Percentiles rank a stretch among this genome's conserved stretches.
Conservation (phyloP, 148 eudicot species). For the Rhododendron williamsianum region DNA sequence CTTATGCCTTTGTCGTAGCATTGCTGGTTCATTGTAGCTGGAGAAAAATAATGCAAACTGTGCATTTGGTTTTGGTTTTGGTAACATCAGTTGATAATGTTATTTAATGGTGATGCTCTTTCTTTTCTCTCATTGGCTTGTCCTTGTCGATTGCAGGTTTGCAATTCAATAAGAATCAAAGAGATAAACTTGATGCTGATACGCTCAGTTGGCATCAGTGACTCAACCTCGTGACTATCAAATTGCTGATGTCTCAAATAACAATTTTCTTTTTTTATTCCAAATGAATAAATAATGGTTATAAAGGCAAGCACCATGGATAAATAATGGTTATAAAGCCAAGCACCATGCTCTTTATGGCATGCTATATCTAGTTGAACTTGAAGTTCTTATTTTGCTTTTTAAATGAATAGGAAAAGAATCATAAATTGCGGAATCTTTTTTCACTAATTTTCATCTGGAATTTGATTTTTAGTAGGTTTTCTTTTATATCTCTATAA, state of each 20-base stretch:
- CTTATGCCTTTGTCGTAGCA: too few relatives aligned
- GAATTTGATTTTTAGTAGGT: too few relatives aligned
- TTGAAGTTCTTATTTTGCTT: too few relatives aligned
- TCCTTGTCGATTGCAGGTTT: neutral
- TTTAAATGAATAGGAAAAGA: too few relatives aligned
- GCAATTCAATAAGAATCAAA: neutral
- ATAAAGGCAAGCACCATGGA: neutral
- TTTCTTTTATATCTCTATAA: too few relatives aligned
- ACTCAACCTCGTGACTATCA: neutral
- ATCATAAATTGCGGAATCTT: too few relatives aligned
- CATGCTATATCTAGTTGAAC: too few relatives aligned
- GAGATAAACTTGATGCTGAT: neutral
- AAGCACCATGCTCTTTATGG: too few relatives aligned
- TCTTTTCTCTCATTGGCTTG: neutral
- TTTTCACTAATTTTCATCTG: too few relatives aligned
- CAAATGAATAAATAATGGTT: neutral
- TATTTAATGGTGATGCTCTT: neutral
- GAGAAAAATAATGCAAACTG: neutral
- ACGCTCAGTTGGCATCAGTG: neutral
- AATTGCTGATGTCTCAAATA: neutral
- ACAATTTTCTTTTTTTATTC: too few relatives aligned
- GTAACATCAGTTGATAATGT: neutral
- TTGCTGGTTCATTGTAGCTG: too few relatives aligned
- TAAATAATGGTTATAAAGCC: too few relatives aligned
- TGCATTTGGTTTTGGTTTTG: neutral